Evolutionary conservation across 2,329 filamentous ascomycete species (phyloP).

Genomic region (Talaromyces amestolkiae): DNA sequence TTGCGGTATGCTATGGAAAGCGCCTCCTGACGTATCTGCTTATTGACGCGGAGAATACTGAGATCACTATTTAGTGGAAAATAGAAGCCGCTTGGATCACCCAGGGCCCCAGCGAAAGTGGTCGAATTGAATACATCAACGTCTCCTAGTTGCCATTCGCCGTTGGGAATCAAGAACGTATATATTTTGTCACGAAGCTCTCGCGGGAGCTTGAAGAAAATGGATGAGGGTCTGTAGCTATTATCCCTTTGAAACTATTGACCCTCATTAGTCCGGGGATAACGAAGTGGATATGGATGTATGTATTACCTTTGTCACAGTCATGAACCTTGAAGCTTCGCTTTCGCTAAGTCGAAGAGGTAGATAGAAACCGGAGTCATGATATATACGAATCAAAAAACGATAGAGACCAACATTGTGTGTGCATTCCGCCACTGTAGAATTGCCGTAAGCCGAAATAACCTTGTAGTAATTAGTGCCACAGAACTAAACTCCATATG

Average conservation of each 20-base stretch:
- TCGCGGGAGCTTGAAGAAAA: background rate
- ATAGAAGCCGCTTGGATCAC: conserved; percentile 4
- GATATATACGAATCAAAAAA: background rate
- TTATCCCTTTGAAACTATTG: background rate
- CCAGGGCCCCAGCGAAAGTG: background rate
- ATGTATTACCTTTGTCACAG: background rate
- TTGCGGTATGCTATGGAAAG: background rate
- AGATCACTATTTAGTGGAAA: background rate
- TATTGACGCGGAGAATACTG: background rate
- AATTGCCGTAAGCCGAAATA: background rate
- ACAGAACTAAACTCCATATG: background rate
- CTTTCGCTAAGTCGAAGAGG: background rate
- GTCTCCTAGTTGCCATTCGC: background rate
- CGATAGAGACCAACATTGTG: background rate
- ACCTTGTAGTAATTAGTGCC: background rate
- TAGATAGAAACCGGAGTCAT: background rate
- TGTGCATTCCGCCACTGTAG: background rate
- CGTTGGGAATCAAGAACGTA: background rate
- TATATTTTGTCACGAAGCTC: background rate
- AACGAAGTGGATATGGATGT: background rate
- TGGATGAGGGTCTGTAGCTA: background rate
- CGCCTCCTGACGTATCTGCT: conserved; percentile 1
- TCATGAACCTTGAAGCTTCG: conserved; percentile 5
- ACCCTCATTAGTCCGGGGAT: background rate
- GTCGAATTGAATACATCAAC: background rate